These are phyloP conservation scores for Pyrenophora graminea DNA, from an alignment of 2,329 filamentous ascomycete species.

Conservation along the genomic window DNA sequence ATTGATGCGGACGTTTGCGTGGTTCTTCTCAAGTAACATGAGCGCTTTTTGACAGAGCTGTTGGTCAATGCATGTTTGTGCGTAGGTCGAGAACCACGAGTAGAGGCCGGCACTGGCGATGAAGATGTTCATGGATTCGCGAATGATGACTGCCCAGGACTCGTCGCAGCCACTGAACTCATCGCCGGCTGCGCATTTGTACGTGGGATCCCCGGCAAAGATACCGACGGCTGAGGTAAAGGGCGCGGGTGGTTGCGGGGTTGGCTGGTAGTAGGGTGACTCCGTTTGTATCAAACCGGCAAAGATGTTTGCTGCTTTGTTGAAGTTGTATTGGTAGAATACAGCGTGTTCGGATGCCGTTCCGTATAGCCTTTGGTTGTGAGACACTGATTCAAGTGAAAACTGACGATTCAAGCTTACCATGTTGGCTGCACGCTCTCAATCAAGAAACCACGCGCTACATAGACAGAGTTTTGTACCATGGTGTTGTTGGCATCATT, in stretches of 20 bases:
- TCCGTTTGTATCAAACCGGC: conserved; percentile 83
- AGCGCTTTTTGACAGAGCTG: not conserved
- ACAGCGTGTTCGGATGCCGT: conserved; percentile 64
- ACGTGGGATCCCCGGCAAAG: not conserved
- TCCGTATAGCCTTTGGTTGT: not conserved
- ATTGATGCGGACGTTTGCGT: not conserved
- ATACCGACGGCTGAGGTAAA: not conserved
- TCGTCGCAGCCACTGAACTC: conserved; percentile 2
- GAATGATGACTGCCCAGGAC: conserved; percentile 5
- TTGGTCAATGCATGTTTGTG: conserved; percentile 2
- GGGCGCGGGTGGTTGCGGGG: not conserved
- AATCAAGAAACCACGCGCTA: conserved; percentile 74
- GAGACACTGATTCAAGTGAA: not conserved
- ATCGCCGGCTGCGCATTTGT: not conserved
- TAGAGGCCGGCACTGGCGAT: conserved; percentile 1
- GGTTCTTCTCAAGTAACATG: not conserved
- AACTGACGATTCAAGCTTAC: conserved; percentile 1
- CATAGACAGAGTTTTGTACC: conserved; percentile 60
- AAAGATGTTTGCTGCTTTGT: conserved; percentile 74
- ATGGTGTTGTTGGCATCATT: conserved; percentile 56
- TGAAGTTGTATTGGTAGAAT: conserved; percentile 78
- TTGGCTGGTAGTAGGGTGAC: conserved; percentile 63
- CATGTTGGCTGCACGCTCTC: conserved; percentile 56
- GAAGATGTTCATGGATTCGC: not conserved
- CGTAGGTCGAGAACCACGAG: not conserved